Conservation (phyloP, 176 grass and related monocot species). For the Aegilops longissima region DNA sequence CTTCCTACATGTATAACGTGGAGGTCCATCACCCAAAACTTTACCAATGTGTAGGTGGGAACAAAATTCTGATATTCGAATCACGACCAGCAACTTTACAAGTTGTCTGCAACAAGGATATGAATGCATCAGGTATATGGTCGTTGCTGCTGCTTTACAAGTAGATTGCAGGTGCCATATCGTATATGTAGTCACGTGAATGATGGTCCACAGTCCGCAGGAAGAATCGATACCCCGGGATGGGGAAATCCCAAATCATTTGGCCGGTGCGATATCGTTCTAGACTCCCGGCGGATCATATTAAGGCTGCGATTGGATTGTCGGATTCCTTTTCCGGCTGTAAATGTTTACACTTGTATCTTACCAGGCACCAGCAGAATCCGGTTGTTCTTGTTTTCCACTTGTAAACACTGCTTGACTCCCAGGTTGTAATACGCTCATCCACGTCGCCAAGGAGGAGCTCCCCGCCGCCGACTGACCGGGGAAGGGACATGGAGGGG, state of each 20-base stretch:
- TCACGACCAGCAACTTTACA: constrained; percentile 4
- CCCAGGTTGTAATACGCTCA: no score
- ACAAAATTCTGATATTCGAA: neutral
- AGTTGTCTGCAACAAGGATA: neutral
- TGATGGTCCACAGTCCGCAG: neutral
- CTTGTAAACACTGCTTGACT: no score
- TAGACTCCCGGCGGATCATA: neutral
- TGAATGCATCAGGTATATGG: neutral
- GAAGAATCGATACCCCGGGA: neutral
- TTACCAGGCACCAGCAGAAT: no score
- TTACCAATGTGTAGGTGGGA: neutral
- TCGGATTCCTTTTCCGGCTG: no score
- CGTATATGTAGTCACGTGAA: neutral
- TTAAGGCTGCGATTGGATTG: no score
- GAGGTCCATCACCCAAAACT: neutral
- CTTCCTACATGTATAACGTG: neutral
- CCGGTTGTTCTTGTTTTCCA: no score
- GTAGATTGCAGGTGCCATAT: neutral
- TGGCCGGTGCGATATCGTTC: neutral
- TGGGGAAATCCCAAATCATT: neutral
- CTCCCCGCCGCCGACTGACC: no score
- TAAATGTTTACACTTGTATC: no score
- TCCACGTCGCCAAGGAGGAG: no score
- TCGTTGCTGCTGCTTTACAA: neutral
- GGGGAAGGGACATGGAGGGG: no score